A percentile compares a stretch with the other conserved stretches of the same genome.
These are phyloP conservation scores for Debaryomyces prosopidis DNA, from an alignment of 805 yeast genomes.

Conservation along the genomic window DNA sequence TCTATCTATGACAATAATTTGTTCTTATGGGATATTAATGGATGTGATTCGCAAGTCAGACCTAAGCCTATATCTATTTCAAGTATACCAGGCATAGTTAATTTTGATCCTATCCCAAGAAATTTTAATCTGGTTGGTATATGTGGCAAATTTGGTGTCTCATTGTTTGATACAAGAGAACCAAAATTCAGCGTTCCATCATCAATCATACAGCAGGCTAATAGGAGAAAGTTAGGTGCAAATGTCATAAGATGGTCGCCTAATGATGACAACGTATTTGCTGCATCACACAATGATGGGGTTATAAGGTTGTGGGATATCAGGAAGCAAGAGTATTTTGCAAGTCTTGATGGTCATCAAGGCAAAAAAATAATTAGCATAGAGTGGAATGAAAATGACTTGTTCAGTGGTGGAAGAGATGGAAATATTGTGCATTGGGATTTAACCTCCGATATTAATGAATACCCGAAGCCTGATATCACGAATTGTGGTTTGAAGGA, in stretches of 20 bases:
- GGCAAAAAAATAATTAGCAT: constrained; percentile 52
- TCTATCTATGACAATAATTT: constrained; percentile 68
- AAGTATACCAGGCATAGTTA: constrained; percentile 48
- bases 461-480: constrained; percentile 11
- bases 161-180: constrained; percentile 68
- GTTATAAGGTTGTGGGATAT: constrained; percentile 74
- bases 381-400: constrained; percentile 58
- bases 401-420: constrained; percentile 62
- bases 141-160: constrained; percentile 72
- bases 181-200: constrained; percentile 38
- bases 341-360: constrained; percentile 55
- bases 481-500: constrained; percentile 45
- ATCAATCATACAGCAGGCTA: constrained; percentile 10
- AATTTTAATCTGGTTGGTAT: constrained; percentile 58
- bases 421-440: constrained; percentile 74
- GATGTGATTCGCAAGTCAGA: constrained; percentile 41
- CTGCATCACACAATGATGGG: constrained; percentile 61
- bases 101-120: constrained; percentile 50
- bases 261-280: constrained; percentile 56
- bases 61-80: constrained; percentile 56
- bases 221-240: constrained; percentile 27
- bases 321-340: constrained; percentile 56
- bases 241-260: constrained; percentile 64
- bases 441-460: constrained; percentile 29
- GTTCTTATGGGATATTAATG: constrained; percentile 74